Evolutionary conservation across 2,329 filamentous ascomycete species (phyloP), one percentile per base, ranked within the genome.

Genomic region (Colletotrichum trifolii): DNA sequence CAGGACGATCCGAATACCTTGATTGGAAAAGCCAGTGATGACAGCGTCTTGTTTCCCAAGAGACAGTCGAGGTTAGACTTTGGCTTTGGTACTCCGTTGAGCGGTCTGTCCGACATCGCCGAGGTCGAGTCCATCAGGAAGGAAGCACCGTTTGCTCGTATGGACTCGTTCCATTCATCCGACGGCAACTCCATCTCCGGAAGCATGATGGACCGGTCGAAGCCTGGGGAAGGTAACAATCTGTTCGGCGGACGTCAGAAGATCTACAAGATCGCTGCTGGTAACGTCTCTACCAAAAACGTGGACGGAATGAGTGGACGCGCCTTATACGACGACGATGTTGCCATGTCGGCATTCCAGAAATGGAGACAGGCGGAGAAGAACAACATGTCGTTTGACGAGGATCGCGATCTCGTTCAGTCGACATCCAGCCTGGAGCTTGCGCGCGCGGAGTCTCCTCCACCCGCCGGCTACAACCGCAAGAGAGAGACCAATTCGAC

Each of bases 211-310:
- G 90, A 84, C 71, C 86, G 96, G 55, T 83, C 91, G 8, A 90
- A 94, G 70, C 94, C 93, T 0, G 89, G 87, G 1, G 95, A 98
- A 74, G 94, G 95, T 49, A 99, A 98, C 74, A 91, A 92, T 70
- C 78, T 99, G 61, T 99, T 99, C 77, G 96, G 96, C 62, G 96
- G 96, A 13, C 89, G 96, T 48, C 96, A 98, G 76, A 98, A 98
- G 80, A 90, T 98, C 42, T 98, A 96, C 78, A 94, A 93, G 76
- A 92, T 97, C 68, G 84, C 91, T 0, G 82, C 81, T 4, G 83
- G 83, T 34, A 76, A 77, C 17, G 74, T 74, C 12, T 74, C 75
- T 47, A 82, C 82, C 2, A 80, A 82, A 39, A 82, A 79, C 6
- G 63, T 67, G 0, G 60, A 68, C 5, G 85, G 83, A 49, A 86